Conservation (phyloP, 129 eudicot species). For the Logfia minima region DNA sequence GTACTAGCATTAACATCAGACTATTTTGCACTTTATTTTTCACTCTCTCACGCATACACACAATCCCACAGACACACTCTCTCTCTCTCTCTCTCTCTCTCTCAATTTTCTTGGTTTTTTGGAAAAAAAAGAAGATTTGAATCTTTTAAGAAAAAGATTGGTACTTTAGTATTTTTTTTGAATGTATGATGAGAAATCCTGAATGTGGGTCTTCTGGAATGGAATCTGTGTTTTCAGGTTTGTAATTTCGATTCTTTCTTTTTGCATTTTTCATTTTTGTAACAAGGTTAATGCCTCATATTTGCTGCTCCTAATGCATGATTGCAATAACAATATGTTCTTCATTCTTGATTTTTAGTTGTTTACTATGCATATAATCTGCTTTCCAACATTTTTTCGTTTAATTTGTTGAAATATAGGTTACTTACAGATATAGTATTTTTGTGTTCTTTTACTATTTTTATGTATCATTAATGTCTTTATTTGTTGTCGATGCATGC, state of each 20-base stretch:
- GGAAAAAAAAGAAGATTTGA: background rate
- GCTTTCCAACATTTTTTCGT: constrained; percentile 20
- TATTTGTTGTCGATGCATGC: constrained; percentile 22
- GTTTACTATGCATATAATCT: background rate
- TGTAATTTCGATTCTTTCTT: background rate
- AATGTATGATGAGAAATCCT: constrained; percentile 36
- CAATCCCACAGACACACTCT: background rate
- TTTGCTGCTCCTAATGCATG: constrained; percentile 27
- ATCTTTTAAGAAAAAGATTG: constrained; percentile 20
- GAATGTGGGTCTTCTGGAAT: constrained; percentile 39
- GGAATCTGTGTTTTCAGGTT: constrained; percentile 53
- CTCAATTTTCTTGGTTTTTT: constrained; percentile 16
- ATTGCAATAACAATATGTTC: constrained; percentile 6
- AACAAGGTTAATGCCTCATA: constrained; percentile 4
- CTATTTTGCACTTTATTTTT: background rate
- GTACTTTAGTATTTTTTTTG: constrained; percentile 4
- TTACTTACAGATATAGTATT: background rate
- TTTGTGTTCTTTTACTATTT: background rate
- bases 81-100: background rate
- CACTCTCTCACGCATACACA: constrained; percentile 13
- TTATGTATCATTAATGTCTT: background rate
- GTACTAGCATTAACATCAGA: constrained; percentile 27
- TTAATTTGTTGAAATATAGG: constrained; percentile 29
- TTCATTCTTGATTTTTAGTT: constrained; percentile 4
- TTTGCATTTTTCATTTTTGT: background rate